phyloP scores from a whole-genome alignment of 495 filamentous ascomycete genomes.

The Aspergillus sclerotioniger region DNA sequence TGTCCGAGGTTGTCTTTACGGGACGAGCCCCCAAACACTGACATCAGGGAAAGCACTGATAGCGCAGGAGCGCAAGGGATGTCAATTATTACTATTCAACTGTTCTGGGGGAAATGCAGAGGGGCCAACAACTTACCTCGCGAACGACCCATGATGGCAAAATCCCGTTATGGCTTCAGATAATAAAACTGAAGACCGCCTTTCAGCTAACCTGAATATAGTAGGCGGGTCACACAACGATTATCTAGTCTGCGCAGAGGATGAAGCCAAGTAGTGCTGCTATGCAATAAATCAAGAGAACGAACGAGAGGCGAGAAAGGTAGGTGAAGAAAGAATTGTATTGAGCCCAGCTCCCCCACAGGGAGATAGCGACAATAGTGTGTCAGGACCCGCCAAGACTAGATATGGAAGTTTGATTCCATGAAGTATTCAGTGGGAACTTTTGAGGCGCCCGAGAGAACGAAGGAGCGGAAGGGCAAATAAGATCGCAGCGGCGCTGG shows the following conservation, averaged over 20 bases:
- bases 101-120: conserved; percentile 2
- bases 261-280: neutral
- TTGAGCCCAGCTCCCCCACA: conserved; percentile 19
- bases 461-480: conserved; percentile 11
- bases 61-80: conserved; percentile 40
- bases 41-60: conserved; percentile 64
- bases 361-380: conserved; percentile 15
- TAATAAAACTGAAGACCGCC: conserved; percentile 15
- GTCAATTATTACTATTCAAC: conserved; percentile 8
- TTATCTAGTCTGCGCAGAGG: neutral
- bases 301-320: conserved; percentile 8
- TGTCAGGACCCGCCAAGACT: conserved; percentile 23
- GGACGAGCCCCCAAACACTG: conserved; percentile 50
- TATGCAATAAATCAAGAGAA: neutral
- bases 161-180: conserved; percentile 9
- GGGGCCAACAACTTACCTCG: conserved; percentile 37
- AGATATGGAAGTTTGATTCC: conserved; percentile 15
- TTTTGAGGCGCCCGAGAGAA: conserved; percentile 1
- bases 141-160: conserved; percentile 41
- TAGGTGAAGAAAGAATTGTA: conserved; percentile 9
- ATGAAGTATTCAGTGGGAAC: conserved; percentile 12
- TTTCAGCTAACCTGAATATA: conserved; percentile 1
- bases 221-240: neutral
- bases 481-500: conserved; percentile 11
- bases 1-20: conserved; percentile 27